Percentiles rank a stretch among this genome's conserved stretches.
These are phyloP conservation scores for Cetraspora pellucida DNA, from an alignment of 192 early-diverging fungal genomes.

Conservation along the genomic window DNA sequence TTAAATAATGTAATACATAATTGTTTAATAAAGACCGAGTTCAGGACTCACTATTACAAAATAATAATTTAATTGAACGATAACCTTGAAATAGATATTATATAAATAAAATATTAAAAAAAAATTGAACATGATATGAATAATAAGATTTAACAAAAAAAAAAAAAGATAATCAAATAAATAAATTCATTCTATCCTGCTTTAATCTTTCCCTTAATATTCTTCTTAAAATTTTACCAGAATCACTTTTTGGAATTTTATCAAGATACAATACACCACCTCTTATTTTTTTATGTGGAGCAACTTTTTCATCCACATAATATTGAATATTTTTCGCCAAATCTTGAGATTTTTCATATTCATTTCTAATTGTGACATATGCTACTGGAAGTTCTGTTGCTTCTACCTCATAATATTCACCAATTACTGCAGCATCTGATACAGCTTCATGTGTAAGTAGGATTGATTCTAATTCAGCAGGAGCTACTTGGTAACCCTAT, in stretches of 20 bases:
- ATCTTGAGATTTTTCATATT: conserved; percentile 45
- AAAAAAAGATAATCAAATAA: no score
- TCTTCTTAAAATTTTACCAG: conserved; percentile 83
- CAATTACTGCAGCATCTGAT: conserved; percentile 71
- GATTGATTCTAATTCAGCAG: conserved; percentile 82
- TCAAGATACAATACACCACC: conserved; percentile 78
- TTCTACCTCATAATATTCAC: conserved; percentile 62
- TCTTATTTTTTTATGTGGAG: conserved; percentile 75
- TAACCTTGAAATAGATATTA: no score
- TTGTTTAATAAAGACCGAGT: no score
- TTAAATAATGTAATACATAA: no score
- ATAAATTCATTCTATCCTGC: no score
- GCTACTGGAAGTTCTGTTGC: conserved; percentile 79
- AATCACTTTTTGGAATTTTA: conserved; percentile 72
- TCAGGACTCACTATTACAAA: no score
- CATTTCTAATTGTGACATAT: conserved; percentile 63
- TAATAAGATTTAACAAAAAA: no score
- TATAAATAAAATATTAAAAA: no score
- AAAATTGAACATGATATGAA: no score
- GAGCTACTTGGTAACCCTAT: conserved; percentile 71
- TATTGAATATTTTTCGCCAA: conserved; percentile 49
- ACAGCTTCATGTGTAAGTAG: conserved; percentile 71
- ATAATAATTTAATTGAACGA: no score
- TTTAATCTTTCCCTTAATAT: conserved; percentile 55
- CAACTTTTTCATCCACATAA: conserved; percentile 64